Evolutionary conservation across 2,329 filamentous ascomycete genomes (phyloP).

Genomic region (Cladophialophora chaetospira): DNA sequence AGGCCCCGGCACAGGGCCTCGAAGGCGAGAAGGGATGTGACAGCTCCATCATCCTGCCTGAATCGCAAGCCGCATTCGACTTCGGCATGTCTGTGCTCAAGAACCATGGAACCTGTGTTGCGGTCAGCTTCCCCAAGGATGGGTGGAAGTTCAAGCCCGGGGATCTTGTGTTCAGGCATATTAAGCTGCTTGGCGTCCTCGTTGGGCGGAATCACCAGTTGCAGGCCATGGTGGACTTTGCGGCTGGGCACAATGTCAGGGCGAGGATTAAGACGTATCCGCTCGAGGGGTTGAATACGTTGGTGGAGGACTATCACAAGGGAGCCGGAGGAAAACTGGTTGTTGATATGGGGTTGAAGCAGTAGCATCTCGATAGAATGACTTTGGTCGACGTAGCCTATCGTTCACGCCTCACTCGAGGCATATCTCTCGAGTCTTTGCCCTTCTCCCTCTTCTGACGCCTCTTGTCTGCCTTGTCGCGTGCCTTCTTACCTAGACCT

Average conservation of each 20-base stretch:
- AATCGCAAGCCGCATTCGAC: conserved; percentile 51
- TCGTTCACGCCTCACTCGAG: conserved; percentile 36
- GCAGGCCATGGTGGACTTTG: conserved; percentile 32
- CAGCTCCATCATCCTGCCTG: conserved; percentile 50
- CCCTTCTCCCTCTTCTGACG: conserved; percentile 84
- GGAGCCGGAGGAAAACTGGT: conserved; percentile 50
- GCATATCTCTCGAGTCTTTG: conserved; percentile 81
- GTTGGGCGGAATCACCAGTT: conserved; percentile 28
- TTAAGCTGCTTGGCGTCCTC: conserved; percentile 31
- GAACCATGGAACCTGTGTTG: conserved; percentile 49
- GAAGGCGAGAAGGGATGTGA: conserved; percentile 48
- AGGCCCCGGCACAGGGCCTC: conserved; percentile 19
- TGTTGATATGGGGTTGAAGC: conserved; percentile 38
- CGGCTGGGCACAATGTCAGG: conserved; percentile 23
- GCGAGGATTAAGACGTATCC: conserved; percentile 28
- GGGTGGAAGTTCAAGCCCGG: conserved; percentile 31
- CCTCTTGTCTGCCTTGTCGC: conserved; percentile 81
- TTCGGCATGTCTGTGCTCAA: conserved; percentile 49
- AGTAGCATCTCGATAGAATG: not conserved
- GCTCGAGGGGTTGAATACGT: conserved; percentile 30
- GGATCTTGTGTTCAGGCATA: conserved; percentile 34
- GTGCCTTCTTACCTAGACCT: conserved; percentile 80
- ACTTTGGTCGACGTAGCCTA: conserved; percentile 4
- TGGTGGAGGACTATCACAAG: conserved; percentile 45
- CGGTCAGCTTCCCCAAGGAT: conserved; percentile 50